Base-by-base conservation (phyloP, 2,329 filamentous ascomycete genomes). In the Ilyonectria mors-panacis region DNA sequence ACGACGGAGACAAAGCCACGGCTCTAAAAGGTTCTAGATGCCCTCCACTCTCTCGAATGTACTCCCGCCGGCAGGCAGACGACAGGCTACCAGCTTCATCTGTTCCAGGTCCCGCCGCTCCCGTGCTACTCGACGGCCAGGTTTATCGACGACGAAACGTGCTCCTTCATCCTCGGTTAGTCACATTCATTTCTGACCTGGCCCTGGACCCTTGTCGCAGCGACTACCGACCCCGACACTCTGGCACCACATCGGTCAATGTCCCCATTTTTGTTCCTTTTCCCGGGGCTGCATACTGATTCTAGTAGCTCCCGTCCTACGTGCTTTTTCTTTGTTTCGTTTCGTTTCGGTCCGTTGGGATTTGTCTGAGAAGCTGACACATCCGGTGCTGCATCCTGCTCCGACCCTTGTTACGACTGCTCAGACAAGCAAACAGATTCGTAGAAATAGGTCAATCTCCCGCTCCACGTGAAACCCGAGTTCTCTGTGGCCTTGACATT, bases 301-400 rank as follows among this genome's bases (percentile, higher is more conserved):
- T 12, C 44, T 23, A 51, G 19, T 35, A 15, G 42, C 55, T 56
- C 30, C 42, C 55, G 42, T 59, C 56, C n/a, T 15, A 59, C 63
- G 33, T 35, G 26, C 42, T 56, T 33, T 13, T 55, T 33, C 51
- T 55, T 59, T 23, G 48, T 56, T 60, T 56, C 63, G 57, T 65
- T 60, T 60, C 57, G 51, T 65, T 57, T 59, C 57, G 26, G 44
- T 28, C 44, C 45, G 39, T 26, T 10, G 23, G 9, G 51, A 57
- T 63, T 63, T 33, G 54, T 62, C 39, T 55, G 19, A n/a, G 39
- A 35, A 44, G 42, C 44, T 37, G 51, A 51, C 57, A 65, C 50
- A 9, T 23, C 19, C 30, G 28, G 21, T 26, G 48, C 42, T 12
- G 23, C 19, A 33, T 28, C 60, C 30, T 19, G 19, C n/a, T 58